Evolutionary conservation across 129 eudicot genomes (phyloP).

Genomic region (Ambrosia trifida): DNA sequence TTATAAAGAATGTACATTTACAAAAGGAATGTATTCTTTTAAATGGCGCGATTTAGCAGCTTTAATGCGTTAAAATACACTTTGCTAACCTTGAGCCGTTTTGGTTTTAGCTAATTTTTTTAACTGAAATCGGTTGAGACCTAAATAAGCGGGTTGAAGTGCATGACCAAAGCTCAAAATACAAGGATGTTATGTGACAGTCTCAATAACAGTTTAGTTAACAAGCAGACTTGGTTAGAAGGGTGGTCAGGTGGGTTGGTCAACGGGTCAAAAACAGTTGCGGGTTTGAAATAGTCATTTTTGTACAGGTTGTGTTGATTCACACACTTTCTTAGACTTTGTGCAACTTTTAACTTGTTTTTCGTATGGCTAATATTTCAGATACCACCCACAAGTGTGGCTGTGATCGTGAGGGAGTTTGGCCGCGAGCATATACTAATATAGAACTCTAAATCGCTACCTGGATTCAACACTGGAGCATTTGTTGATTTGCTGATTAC

Average conservation of each 20-base stretch:
- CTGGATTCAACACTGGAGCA: conserved; percentile 13
- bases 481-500: conserved; percentile 27
- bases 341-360: background rate
- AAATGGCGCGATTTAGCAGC: background rate
- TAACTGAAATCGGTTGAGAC: background rate
- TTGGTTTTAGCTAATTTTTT: background rate
- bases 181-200: no score
- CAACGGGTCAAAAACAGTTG: background rate
- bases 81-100: background rate
- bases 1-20: background rate
- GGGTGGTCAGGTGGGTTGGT: background rate
- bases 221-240: no score
- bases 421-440: conserved; percentile 63
- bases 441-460: conserved; percentile 15
- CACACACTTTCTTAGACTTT: background rate
- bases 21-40: background rate
- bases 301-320: background rate
- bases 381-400: conserved; percentile 92
- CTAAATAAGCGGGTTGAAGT: background rate
- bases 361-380: conserved; percentile 28
- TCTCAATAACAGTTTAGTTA: no score
- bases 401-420: conserved; percentile 85
- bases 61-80: background rate
- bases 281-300: background rate
- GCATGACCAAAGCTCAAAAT: background rate